Evolutionary conservation across 1,139 yeast species (phyloP), one percentile per base, ranked within the genome.

Genomic region (Taphrina deformans): DNA sequence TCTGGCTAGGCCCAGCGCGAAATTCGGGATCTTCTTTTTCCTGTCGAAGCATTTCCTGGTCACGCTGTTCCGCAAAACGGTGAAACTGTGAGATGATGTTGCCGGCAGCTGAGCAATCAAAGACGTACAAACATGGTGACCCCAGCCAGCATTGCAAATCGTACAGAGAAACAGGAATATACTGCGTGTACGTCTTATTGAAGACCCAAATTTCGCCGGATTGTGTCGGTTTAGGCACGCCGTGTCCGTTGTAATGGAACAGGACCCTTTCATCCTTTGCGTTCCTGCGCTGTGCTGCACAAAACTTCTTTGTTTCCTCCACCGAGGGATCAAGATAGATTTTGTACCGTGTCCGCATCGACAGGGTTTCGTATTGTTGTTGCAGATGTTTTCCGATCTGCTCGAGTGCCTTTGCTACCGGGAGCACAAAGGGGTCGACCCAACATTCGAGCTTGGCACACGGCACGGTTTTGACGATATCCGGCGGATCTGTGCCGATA

Each of bases 171-270:
- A 93, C 95, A 0, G 99, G 99, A 68, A 93, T 93, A 74, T 93
- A 93, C 76, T 93, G 99, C 0, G 99, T 93, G 75, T 92, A 95
- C 0, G 97, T 97, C 71, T 97, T 80, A 75, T 93, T 93, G 77
- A 93, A 93, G 16, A 95, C 98, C 99, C 99, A 93, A 24, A 93
- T 90, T 73, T 93, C 99, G n/a, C 99, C 99, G 64, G 92, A 85
- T 31, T 91, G 85, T 0, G 99, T 95, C 0, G 99, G 99, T 70
- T 91, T 91, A 0, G 99, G 99, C 1, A 93, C 99, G 18, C 99
- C 99, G 73, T 93, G 99, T 2, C 99, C 99, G 72, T 93, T 93
- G 75, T 95, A 93, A 74, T 95, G 99, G 75, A 93, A 93, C 63
- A 93, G 75, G 10, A 92, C 88, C 65, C 99, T 81, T 62, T 79